A percentile compares a stretch with the other conserved stretches of the same genome.
phyloP scores from a whole-genome alignment of 2,329 filamentous ascomycete species.

The Aureobasidium namibiae region DNA sequence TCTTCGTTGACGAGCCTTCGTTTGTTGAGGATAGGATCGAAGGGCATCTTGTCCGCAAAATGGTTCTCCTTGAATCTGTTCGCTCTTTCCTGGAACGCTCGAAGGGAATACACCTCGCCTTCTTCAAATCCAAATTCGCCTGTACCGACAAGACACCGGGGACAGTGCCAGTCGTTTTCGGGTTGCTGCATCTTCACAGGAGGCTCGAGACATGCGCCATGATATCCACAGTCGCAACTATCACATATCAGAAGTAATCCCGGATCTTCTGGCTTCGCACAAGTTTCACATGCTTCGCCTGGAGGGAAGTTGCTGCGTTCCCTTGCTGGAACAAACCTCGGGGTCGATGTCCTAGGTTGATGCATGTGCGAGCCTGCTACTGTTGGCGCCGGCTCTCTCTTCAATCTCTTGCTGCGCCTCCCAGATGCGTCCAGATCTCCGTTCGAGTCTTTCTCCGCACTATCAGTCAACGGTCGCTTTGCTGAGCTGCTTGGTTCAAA shows the following conservation, averaged over 20 bases:
- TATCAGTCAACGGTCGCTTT: conserved; percentile 61
- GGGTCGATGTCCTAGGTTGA: conserved; percentile 74
- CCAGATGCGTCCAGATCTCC: conserved; percentile 45
- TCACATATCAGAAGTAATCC: conserved; percentile 73
- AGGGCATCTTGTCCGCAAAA: conserved; percentile 83
- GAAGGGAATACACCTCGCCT: conserved; percentile 87
- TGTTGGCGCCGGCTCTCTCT: conserved; percentile 68
- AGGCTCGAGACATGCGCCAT: conserved; percentile 82
- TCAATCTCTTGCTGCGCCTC: conserved; percentile 83
- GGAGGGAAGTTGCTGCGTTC: conserved; percentile 49
- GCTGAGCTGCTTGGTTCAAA: conserved; percentile 42
- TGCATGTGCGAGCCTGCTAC: conserved; percentile 97
- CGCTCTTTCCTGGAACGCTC: conserved; percentile 92
- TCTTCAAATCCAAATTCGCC: conserved; percentile 97
- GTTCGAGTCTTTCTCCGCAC: conserved; percentile 48
- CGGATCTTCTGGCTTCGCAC: conserved; percentile 67
- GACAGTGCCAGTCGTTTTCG: conserved; percentile 90
- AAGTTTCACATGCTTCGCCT: conserved; percentile 71
- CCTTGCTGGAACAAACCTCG: conserved; percentile 49
- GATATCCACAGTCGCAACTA: conserved; percentile 82
- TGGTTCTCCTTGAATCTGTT: conserved; percentile 91
- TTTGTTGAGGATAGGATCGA: conserved; percentile 74
- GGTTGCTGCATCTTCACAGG: conserved; percentile 67
- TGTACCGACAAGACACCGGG: conserved; percentile 88
- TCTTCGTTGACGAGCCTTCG: conserved; percentile 81